These are phyloP conservation scores for Vicia faba DNA, from an alignment of 306 rosid species.

Conservation along the genomic window DNA sequence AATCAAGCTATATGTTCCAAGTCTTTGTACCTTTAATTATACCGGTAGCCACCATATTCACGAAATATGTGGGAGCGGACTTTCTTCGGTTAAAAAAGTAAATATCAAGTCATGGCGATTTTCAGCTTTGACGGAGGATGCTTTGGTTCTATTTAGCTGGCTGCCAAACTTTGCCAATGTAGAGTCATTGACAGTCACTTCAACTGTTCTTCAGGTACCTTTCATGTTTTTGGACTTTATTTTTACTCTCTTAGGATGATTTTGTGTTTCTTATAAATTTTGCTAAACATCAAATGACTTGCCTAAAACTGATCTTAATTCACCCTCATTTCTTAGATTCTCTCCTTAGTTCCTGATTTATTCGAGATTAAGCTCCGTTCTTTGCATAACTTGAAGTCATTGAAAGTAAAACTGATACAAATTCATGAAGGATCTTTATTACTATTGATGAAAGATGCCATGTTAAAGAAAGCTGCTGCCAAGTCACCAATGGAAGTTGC, in stretches of 20 bases:
- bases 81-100: conserved; percentile 25
- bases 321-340: conserved; percentile 25
- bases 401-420: neutral
- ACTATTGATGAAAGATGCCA: neutral
- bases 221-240: neutral
- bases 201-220: conserved; percentile 34
- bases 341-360: conserved; percentile 22
- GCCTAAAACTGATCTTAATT: neutral
- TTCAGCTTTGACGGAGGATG: neutral
- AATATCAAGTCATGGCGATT: neutral
- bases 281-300: no score
- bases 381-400: conserved; percentile 24
- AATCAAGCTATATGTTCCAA: conserved; percentile 20
- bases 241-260: neutral
- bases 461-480: neutral
- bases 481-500: neutral
- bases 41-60: neutral
- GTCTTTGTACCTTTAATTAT: neutral
- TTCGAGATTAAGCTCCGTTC: conserved; percentile 15
- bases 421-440: neutral
- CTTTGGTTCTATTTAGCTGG: conserved; percentile 10
- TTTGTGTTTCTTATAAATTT: neutral
- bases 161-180: conserved; percentile 13
- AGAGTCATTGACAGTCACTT: conserved; percentile 6
- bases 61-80: neutral